These are phyloP conservation scores for Diaporthe aspalathi DNA, from an alignment of 2,329 filamentous ascomycete genomes.

Conservation along the genomic window DNA sequence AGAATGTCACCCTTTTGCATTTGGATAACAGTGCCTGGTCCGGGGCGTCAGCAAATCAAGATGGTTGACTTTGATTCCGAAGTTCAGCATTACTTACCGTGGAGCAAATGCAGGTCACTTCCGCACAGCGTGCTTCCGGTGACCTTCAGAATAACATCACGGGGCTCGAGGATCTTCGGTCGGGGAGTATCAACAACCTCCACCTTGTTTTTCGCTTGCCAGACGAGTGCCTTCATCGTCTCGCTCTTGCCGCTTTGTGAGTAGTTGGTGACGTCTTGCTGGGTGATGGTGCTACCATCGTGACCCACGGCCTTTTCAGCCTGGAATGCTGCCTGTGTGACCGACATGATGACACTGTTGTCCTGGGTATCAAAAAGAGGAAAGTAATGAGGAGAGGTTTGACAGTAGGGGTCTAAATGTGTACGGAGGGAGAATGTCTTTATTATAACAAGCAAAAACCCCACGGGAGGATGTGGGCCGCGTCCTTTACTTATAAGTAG, in stretches of 20 bases:
- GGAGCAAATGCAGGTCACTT: conserved; percentile 68
- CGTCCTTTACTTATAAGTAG: background rate
- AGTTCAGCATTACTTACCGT: conserved; percentile 51
- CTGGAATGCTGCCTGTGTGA: conserved; percentile 74
- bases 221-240: conserved; percentile 83
- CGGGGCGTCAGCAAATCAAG: background rate
- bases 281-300: conserved; percentile 70
- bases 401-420: background rate
- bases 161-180: conserved; percentile 77
- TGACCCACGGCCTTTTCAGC: conserved; percentile 78
- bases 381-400: background rate
- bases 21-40: conserved; percentile 62
- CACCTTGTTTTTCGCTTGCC: conserved; percentile 86
- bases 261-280: conserved; percentile 78
- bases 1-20: conserved; percentile 74
- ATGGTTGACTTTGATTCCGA: background rate
- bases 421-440: background rate
- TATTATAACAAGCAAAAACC: too few species aligned
- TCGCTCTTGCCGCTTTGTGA: conserved; percentile 58
- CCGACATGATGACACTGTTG: conserved; percentile 57
- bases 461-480: too few species aligned
- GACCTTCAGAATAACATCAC: conserved; percentile 84
- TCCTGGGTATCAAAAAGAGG: background rate
- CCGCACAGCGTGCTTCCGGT: conserved; percentile 72
- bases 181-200: conserved; percentile 76